Conservation (phyloP, 352 stramenopile species). For the Paralagenidium karlingii region DNA sequence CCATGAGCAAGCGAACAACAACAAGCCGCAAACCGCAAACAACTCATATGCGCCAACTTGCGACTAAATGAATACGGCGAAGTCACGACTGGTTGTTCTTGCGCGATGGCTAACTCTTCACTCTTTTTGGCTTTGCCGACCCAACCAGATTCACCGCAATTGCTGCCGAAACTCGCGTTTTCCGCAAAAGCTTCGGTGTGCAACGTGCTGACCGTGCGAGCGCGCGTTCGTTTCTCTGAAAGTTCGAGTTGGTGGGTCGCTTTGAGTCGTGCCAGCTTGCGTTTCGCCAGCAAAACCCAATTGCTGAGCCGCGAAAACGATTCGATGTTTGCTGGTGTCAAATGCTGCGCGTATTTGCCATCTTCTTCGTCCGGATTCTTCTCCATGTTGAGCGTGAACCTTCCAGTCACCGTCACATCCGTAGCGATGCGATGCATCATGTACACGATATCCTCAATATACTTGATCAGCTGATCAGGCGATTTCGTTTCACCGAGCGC, state of each 20-base stretch:
- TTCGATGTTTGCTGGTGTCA: slow-evolving; percentile 60
- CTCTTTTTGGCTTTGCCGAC: too few species aligned
- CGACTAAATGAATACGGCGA: slow-evolving; percentile 17
- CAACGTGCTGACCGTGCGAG: too few species aligned
- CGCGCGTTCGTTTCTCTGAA: too few species aligned
- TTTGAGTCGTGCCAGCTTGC: too few species aligned
- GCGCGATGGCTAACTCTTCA: too few species aligned
- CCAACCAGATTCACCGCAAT: neutral
- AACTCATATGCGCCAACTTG: slow-evolving; percentile 68
- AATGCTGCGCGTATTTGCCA: slow-evolving; percentile 4
- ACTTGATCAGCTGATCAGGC: slow-evolving; percentile 27
- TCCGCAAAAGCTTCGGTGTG: too few species aligned
- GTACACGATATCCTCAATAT: slow-evolving; percentile 40
- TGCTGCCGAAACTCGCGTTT: neutral
- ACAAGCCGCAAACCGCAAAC: slow-evolving; percentile 59
- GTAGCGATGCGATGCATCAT: slow-evolving; percentile 32
- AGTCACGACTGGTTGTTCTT: neutral
- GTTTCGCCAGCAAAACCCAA: slow-evolving; percentile 67
- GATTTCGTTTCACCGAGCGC: slow-evolving; percentile 22
- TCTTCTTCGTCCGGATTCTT: slow-evolving; percentile 1
- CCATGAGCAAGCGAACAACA: slow-evolving; percentile 40
- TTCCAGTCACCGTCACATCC: slow-evolving; percentile 26
- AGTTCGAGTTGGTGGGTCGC: too few species aligned
- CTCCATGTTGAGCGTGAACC: slow-evolving; percentile 21
- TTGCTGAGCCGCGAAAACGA: slow-evolving; percentile 60